phyloP scores from a whole-genome alignment of 2,329 filamentous ascomycete genomes.

The Penicillium nordicum region DNA sequence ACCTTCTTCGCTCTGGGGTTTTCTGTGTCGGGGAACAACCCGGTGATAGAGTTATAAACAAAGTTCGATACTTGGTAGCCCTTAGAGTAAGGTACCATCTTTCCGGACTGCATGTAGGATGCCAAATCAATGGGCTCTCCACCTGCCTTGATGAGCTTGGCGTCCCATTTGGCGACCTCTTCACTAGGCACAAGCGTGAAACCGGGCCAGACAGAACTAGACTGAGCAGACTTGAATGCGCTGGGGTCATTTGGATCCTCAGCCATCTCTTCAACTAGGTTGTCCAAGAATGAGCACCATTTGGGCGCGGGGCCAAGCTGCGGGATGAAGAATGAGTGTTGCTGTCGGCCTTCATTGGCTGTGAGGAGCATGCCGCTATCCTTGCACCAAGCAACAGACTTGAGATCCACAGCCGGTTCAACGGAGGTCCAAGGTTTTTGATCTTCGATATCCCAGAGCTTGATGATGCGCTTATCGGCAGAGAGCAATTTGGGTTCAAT shows the following conservation, averaged over 20 bases:
- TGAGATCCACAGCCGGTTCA: constrained; percentile 90
- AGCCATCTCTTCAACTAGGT: constrained; percentile 97
- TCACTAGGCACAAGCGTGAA: constrained; percentile 95
- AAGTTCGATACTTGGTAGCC: constrained; percentile 93
- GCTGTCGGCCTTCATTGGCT: constrained; percentile 92
- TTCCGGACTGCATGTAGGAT: constrained; percentile 84
- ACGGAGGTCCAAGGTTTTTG: constrained; percentile 93
- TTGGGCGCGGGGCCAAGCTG: constrained; percentile 88
- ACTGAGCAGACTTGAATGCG: constrained; percentile 43
- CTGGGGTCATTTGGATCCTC: constrained; percentile 68
- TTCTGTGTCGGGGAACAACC: constrained; percentile 5
- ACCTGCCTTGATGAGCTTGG: constrained; percentile 5
- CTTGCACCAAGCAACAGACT: constrained; percentile 88
- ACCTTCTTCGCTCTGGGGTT: constrained; percentile 70
- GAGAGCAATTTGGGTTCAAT: constrained; percentile 75
- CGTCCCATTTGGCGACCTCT: constrained; percentile 77
- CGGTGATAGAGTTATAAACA: constrained; percentile 65
- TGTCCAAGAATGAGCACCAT: constrained; percentile 97
- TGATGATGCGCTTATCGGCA: constrained; percentile 92
- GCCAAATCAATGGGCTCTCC: constrained; percentile 69
- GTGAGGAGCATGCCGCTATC: constrained; percentile 93
- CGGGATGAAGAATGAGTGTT: constrained; percentile 92
- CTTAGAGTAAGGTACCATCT: constrained; percentile 7
- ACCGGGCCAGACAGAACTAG: constrained; percentile 89
- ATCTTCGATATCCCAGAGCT: constrained; percentile 82